Conservation (phyloP, 2,329 filamentous ascomycete genomes). For the Mariannaea sp. region DNA sequence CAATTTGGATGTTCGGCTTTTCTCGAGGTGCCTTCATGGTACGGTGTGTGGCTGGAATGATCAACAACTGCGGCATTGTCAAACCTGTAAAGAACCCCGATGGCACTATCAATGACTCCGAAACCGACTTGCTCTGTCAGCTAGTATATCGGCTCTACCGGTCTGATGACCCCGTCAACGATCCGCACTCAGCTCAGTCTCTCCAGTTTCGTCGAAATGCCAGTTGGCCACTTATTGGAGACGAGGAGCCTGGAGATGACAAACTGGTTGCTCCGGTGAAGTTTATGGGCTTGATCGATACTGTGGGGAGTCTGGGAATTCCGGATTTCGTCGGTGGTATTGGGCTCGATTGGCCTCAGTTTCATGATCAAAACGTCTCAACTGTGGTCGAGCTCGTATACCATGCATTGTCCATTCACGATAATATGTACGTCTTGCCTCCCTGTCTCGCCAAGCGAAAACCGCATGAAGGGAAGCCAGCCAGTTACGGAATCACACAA, state of each 20-base stretch:
- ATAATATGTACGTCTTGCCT: constrained; percentile 27
- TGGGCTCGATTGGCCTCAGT: constrained; percentile 33
- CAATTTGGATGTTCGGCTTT: constrained; percentile 38
- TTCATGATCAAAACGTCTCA: constrained; percentile 34
- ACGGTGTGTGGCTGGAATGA: constrained; percentile 35
- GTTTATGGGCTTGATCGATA: constrained; percentile 35
- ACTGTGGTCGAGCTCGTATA: constrained; percentile 33
- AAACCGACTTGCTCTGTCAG: constrained; percentile 15
- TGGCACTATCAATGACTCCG: not conserved
- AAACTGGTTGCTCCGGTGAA: constrained; percentile 21
- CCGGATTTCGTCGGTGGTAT: constrained; percentile 28
- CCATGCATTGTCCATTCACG: constrained; percentile 32
- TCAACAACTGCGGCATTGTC: constrained; percentile 40
- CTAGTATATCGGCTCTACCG: constrained; percentile 35
- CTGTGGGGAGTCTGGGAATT: constrained; percentile 29
- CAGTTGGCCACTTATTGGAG: constrained; percentile 21
- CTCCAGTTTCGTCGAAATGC: constrained; percentile 19
- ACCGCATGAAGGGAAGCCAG: not conserved
- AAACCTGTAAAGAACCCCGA: constrained; percentile 15
- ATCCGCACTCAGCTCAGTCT: constrained; percentile 24
- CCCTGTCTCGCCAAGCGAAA: constrained; percentile 25
- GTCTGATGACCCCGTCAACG: constrained; percentile 21
- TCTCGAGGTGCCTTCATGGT: constrained; percentile 36
- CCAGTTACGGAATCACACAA: constrained; percentile 20
- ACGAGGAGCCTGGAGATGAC: not conserved